phyloP scores from a whole-genome alignment of 75 land plant species.

The Ceratopteris richardii region DNA sequence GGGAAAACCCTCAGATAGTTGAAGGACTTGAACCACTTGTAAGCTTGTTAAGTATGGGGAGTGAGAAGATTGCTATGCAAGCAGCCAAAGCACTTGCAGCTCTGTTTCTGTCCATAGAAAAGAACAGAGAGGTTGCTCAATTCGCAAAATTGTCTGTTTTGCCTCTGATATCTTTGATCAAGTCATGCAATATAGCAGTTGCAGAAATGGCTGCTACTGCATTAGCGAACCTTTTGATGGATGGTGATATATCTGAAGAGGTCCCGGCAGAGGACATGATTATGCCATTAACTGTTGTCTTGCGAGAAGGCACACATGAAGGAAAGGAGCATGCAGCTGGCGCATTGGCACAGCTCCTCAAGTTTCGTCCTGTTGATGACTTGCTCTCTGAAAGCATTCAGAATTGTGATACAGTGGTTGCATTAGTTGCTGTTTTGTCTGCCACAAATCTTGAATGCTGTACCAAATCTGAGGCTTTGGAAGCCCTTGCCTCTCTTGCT shows the following conservation, averaged over 20 bases:
- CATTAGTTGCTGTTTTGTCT: conserved; percentile 64
- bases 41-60: conserved; percentile 51
- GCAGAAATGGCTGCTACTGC: conserved; percentile 77
- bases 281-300: conserved; percentile 65
- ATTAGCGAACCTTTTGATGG: conserved; percentile 78
- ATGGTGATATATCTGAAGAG: conserved; percentile 53
- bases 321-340: conserved; percentile 91
- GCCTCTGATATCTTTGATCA: conserved; percentile 58
- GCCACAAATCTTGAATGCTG: conserved; percentile 38
- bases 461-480: conserved; percentile 74
- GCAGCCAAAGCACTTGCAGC: conserved; percentile 83
- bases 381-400: conserved; percentile 63
- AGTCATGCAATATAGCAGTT: conserved; percentile 57
- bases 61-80: conserved; percentile 58
- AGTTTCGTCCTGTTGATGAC: conserved; percentile 44
- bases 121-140: conserved; percentile 57
- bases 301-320: conserved; percentile 62
- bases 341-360: conserved; percentile 74
- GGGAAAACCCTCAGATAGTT: conserved; percentile 76
- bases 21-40: conserved; percentile 47
- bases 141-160: conserved; percentile 55
- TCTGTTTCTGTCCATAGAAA: conserved; percentile 68
- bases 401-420: conserved; percentile 75
- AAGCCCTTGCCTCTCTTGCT: conserved; percentile 77
- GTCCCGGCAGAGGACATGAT: conserved; percentile 77